These are phyloP conservation scores for Calonectria pauciramosa DNA, from an alignment of 2,329 filamentous ascomycete species.

Conservation along the genomic window DNA sequence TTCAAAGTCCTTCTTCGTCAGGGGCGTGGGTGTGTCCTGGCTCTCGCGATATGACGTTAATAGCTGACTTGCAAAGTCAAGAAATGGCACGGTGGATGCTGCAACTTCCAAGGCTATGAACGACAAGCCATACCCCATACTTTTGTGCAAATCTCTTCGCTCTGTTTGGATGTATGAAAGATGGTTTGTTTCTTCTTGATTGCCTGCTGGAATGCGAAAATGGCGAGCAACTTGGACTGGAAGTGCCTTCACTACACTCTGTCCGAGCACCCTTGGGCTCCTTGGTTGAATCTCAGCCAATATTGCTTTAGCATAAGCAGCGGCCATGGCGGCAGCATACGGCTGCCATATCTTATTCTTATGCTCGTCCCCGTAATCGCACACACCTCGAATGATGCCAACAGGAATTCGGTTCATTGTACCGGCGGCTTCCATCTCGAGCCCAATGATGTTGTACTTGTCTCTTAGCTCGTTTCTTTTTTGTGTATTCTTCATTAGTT, in stretches of 20 bases:
- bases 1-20: neutral
- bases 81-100: neutral
- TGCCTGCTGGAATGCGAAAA: neutral
- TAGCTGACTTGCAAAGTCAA: neutral
- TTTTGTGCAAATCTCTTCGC: neutral
- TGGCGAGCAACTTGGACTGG: neutral
- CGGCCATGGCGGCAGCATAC: constrained; percentile 52
- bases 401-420: constrained; percentile 51
- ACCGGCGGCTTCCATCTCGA: constrained; percentile 52
- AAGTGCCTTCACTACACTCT: neutral
- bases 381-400: constrained; percentile 50
- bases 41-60: neutral
- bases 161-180: neutral
- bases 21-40: neutral
- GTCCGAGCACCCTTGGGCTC: neutral
- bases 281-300: neutral
- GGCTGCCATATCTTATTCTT: constrained; percentile 53
- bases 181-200: neutral
- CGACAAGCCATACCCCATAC: neutral
- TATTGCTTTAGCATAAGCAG: constrained; percentile 31
- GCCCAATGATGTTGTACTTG: constrained; percentile 45
- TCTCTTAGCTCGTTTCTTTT: constrained; percentile 45
- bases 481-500: constrained; percentile 45
- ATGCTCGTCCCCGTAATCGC: constrained; percentile 50
- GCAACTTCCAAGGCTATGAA: neutral